Evolutionary conservation across 768 basidiomycete genomes (phyloP).

Genomic region (Auricularia sp.): DNA sequence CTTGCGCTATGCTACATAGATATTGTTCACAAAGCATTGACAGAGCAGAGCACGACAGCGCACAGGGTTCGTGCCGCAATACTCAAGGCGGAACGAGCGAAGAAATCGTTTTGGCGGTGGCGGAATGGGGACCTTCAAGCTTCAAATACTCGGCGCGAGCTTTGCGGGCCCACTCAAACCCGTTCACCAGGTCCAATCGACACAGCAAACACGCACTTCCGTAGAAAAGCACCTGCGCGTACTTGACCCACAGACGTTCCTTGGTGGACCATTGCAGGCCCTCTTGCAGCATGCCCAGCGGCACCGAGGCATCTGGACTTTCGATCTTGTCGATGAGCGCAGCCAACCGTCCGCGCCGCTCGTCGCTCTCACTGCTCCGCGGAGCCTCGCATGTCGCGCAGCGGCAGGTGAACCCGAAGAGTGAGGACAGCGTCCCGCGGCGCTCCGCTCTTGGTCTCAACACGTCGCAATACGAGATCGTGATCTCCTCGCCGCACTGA

Average conservation of each 20-base stretch:
- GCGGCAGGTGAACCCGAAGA: conserved; percentile 4
- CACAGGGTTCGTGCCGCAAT: not conserved
- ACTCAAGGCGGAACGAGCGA: not conserved
- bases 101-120: not conserved
- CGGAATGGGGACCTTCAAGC: not conserved
- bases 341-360: not conserved
- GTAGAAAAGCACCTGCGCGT: not conserved
- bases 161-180: not conserved
- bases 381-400: conserved; percentile 3
- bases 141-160: not conserved
- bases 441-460: conserved; percentile 1
- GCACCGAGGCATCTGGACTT: not conserved
- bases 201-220: not conserved
- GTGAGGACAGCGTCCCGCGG: not conserved
- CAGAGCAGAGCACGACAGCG: not conserved
- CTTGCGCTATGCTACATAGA: no score
- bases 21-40: no score
- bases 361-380: conserved; percentile 1
- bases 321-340: not conserved
- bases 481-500: conserved; percentile 6
- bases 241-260: not conserved
- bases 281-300: not conserved
- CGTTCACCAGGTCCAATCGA: not conserved
- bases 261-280: not conserved
- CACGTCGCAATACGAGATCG: conserved; percentile 8